Base-by-base conservation (phyloP, 805 yeast species). In the Pichia sporocuriosa region DNA sequence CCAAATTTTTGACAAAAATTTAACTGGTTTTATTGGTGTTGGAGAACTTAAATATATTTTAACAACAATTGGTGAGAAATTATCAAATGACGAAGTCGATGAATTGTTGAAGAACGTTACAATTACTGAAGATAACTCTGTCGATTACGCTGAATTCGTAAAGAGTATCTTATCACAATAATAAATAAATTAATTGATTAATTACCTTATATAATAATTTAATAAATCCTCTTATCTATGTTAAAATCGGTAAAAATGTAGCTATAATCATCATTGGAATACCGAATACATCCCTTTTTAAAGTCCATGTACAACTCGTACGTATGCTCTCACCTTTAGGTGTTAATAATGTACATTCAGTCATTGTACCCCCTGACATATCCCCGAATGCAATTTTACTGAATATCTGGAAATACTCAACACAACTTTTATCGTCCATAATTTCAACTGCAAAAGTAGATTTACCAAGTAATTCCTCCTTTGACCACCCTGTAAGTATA, bases 181-280 rank as follows among this genome's bases (percentile, higher is more conserved):
- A 5, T 35, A 24, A 7, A 32, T 17, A 26, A 10, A 21, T 35
- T 5, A 2, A 35, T 17, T 15, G 5, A 13, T 33, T 25, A 25
- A 6, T 17, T 16, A 17, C 20, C 13, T 17, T 4, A 12, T 27
- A 26, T 24, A 27, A 23, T 22, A 28, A 23, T 21, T 27, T 27
- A 8, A 15, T n/a, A 7, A 17, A 16, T 19, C 15, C 12, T 22
- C 4, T 15, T 43, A 25, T 24, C 23, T 45, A 62, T 4, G 66
- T 69, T 37, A 77, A 47, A 22, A 86, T 81, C 0, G 97, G 97
- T 52, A 90, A 67, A 58, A 90, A 90, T 57, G 87, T 93, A 15
- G 96, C 97, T 26, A 90, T 75, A 19, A 93, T 82, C 95, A 90
- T 89, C 87, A 93, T 82, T 13, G 98, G 98, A 40, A 90, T 81